These are phyloP conservation scores for Isabelozyma heimii DNA, from an alignment of 805 yeast genomes.

Conservation along the genomic window DNA sequence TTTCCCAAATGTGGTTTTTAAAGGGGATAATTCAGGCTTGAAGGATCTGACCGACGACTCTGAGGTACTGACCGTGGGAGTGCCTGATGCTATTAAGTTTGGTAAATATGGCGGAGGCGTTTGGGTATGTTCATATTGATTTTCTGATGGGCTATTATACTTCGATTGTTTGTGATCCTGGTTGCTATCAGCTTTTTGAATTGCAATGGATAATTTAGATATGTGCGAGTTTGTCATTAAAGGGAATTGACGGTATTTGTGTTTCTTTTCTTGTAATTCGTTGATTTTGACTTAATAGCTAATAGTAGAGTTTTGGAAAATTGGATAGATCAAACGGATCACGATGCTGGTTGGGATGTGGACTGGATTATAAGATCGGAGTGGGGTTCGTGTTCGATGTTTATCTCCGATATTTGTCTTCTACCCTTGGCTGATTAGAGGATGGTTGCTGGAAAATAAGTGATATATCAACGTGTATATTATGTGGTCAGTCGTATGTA, in stretches of 20 bases:
- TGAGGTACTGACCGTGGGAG: constrained; percentile 29
- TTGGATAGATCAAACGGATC: too few relatives aligned
- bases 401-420: too few relatives aligned
- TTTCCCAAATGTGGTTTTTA: constrained; percentile 28
- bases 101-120: constrained; percentile 18
- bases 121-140: constrained; percentile 5
- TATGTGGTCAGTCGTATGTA: too few relatives aligned
- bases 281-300: neutral
- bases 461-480: too few relatives aligned
- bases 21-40: constrained; percentile 36
- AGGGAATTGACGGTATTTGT: neutral
- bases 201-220: constrained; percentile 44
- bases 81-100: constrained; percentile 19
- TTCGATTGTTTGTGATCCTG: constrained; percentile 14
- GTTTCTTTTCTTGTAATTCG: neutral
- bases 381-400: too few relatives aligned
- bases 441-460: too few relatives aligned
- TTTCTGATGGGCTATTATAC: constrained; percentile 1
- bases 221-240: constrained; percentile 21
- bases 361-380: too few relatives aligned
- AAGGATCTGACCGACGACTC: constrained; percentile 31
- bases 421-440: too few relatives aligned
- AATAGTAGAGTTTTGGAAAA: too few relatives aligned
- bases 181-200: constrained; percentile 37
- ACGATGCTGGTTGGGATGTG: too few relatives aligned